These are phyloP conservation scores for Metschnikowia continentalis DNA, from an alignment of 805 yeast species.

Conservation along the genomic window DNA sequence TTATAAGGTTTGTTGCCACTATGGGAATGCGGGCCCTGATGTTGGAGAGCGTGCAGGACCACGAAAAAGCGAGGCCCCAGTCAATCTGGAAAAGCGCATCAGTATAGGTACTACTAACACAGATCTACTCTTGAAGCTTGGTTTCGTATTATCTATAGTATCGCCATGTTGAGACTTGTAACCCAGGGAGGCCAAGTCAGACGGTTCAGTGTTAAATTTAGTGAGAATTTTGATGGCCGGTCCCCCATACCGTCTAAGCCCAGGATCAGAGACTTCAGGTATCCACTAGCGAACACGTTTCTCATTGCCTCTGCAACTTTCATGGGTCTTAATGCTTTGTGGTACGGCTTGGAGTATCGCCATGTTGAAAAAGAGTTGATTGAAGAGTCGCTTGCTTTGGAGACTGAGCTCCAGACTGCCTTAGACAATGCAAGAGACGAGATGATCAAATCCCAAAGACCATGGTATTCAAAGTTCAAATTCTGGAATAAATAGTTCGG, in stretches of 20 bases:
- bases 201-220: conserved; percentile 12
- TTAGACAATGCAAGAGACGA: conserved; percentile 14
- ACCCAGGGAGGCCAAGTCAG: not conserved
- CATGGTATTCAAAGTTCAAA: conserved; percentile 16
- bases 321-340: conserved; percentile 31
- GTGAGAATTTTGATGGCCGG: conserved; percentile 16
- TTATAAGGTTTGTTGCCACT: conserved; percentile 7
- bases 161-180: not conserved
- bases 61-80: not conserved
- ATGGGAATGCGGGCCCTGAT: conserved; percentile 4
- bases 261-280: conserved; percentile 31
- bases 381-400: conserved; percentile 16
- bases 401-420: conserved; percentile 12
- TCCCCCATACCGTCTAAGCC: conserved; percentile 23
- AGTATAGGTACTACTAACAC: not conserved
- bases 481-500: conserved; percentile 13
- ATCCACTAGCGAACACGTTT: conserved; percentile 36
- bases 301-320: conserved; percentile 38
- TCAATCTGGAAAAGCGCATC: not conserved
- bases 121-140: not conserved
- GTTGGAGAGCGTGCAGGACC: conserved; percentile 6
- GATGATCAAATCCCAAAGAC: conserved; percentile 11
- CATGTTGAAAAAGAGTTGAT: conserved; percentile 14
- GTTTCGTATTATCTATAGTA: not conserved
- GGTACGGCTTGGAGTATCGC: conserved; percentile 30